Base-by-base conservation (phyloP, 1,139 yeast species). In the Nakaseomyces delphensis region DNA sequence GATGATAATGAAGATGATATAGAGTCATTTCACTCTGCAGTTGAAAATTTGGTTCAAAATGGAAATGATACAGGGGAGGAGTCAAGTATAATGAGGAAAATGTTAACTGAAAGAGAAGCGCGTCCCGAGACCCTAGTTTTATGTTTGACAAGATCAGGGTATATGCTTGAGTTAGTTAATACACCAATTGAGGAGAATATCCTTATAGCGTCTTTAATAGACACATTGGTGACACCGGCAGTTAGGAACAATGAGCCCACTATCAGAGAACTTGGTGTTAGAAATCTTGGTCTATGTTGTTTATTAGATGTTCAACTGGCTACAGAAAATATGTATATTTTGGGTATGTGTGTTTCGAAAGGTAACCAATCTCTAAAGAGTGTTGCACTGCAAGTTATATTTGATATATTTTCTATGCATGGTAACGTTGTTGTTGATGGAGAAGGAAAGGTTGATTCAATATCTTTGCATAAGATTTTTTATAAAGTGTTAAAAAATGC, bases 201-300 rank as follows among this genome's bases (percentile, higher is more conserved):
- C 41, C 74, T 85, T 6, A 68, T 89, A 44, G 75, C 76, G n/a
- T 78, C 95, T 0, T 66, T 91, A 46, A 70, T 83, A 42, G 82
- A 81, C 24, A 80, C 84, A 18, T 69, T 87, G 52, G 81, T 91
- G n/a, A 74, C 77, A n/a, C 94, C 94, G 4, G 86, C 95, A 0
- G 77, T 87, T 10, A 70, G 78, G 36, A 73, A 77, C 46, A 73
- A 72, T 20, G 82, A 79, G 37, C 67, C 78, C 7, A 71, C 71
- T 3, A 69, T 81, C 7, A 71, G 93, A 46, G 77, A 75, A 40
- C 67, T 81, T 4, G 96, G 95, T 1, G 68, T 84, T 30, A 72
- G 71, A 43, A 83, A 95, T 53, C 69, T 89, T 29, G 95, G 96
- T 0, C 69, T 91, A 35, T 83, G 85, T 54, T 79, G 95, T 46